Base-by-base conservation (phyloP, 495 filamentous ascomycete genomes). In the Penicillium steckii region DNA sequence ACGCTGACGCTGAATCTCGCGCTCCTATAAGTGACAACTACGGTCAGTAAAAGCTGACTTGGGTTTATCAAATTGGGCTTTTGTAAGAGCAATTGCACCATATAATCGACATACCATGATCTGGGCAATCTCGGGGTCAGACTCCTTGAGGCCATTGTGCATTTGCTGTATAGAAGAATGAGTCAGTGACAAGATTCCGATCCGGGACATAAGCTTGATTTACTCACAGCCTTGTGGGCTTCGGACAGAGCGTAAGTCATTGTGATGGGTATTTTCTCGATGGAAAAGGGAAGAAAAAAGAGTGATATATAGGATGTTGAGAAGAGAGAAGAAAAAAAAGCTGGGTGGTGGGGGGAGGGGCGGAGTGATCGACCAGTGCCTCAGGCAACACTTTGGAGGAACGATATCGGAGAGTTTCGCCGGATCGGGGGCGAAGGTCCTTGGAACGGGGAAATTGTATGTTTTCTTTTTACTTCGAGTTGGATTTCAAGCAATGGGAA, bases 1-100 rank as follows among this genome's bases (percentile, higher is more conserved):
- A 62, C 92, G 87, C 79, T 99, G 94, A 67, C 94, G 89, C 81
- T 96, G 85, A 65, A 98, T 90, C 75, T 97, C 95, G 57, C 88
- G 81, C 76, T 91, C 85, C 92, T 96, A 50, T 45, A 56, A 25
- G 50, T 19, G n/a, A 42, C 4, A 43, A 19, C 33, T 22, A 25
- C 23, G 54, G 50, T 24, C 48, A 61, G 50, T 18, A 38, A 54
- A n/a, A 44, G 6, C 18, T 41, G n/a, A 41, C 38, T 22, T 21
- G 21, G 8, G n/a, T 22, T 10, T 8, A 41, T 22, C 33, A 37
- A 26, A 46, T 18, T 1, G 32, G 22, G 43, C 4, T 22, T 5
- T n/a, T 24, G 3, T 19, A 53, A 15, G 12, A 41, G 12, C 33
- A 48, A 50, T 35, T 45, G 22, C 17, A 48, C 26, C 43, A 23